Conservation (phyloP, 352 stramenopile species). For the Globisporangium solare region DNA sequence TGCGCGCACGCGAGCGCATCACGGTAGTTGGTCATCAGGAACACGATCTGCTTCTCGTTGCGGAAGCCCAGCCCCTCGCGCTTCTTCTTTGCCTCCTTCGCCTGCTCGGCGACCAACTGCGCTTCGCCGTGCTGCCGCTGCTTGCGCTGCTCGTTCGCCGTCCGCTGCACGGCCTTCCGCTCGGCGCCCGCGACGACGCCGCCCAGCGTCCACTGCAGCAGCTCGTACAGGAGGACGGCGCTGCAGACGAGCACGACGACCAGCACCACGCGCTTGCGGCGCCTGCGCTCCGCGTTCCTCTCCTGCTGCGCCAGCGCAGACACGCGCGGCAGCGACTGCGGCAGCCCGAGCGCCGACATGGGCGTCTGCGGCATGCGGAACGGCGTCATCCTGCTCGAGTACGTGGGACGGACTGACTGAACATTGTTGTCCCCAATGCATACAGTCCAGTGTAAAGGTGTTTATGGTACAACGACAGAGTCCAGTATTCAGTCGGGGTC, state of each 20-base stretch:
- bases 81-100: conserved; percentile 6
- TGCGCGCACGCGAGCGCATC: conserved; percentile 52
- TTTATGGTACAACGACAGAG: background rate
- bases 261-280: conserved; percentile 18
- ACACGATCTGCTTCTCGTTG: conserved; percentile 65
- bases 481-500: background rate
- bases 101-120: conserved; percentile 16
- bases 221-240: conserved; percentile 30
- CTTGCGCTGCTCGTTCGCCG: conserved; percentile 21
- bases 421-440: too few species aligned
- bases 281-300: conserved; percentile 6
- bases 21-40: conserved; percentile 67
- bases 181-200: conserved; percentile 24
- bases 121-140: conserved; percentile 17
- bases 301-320: conserved; percentile 14
- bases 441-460: too few species aligned
- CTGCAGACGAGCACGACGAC: conserved; percentile 17
- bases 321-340: conserved; percentile 30
- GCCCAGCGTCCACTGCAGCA: conserved; percentile 39
- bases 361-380: conserved; percentile 45
- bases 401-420: conserved; percentile 5
- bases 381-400: background rate
- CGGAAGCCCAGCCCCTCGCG: conserved; percentile 34
- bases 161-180: conserved; percentile 18
- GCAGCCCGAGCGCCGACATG: conserved; percentile 47